Evolutionary conservation across 1,139 yeast genomes (phyloP), one percentile per base, ranked within the genome.

Genomic region (Pichia sp.): DNA sequence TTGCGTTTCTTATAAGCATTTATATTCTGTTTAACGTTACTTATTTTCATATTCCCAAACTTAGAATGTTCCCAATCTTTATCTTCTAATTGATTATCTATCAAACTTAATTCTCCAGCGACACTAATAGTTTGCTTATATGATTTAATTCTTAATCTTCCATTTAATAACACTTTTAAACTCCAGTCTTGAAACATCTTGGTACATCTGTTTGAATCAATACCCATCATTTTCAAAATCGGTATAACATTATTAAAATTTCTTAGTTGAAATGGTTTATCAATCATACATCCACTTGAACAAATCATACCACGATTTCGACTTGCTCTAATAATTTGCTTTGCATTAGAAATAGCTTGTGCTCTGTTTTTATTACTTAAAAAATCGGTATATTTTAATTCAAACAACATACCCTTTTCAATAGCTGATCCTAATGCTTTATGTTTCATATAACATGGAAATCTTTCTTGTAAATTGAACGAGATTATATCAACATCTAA

Each of bases 351-450:
- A 37, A 89, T 78, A 47, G 33, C 59, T 44, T 56, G 61, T 55
- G 47, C 65, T 41, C 59, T 55, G 10, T 42, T 46, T 22, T 49
- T 40, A 31, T 41, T 62, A 6, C 73, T 69, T 21, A 76, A 63
- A 26, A 80, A 64, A 34, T 76, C 68, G 14, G 76, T 66, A 60
- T 91, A 91, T 42, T 78, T 72, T 13, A 91, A 72, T 59, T 91
- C 98, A 51, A 91, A 75, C 51, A 78, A 78, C 35, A 88, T 74
- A 1, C 98, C 98, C 44, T 83, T 75, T 16, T 81, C 82, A 15
- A 85, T 71, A 1, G 94, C 96, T 35, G 87, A 78, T 31, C 96
- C 84, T 9, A 88, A 72, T 1, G 87, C 78, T 55, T 88, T 86
- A 64, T 87, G 96, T 50, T 84, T 82, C 50, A 91, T 66, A 59